Evolutionary conservation across 164 flowering plant species (phyloP).

Genomic region (Nelumbo lutea): DNA sequence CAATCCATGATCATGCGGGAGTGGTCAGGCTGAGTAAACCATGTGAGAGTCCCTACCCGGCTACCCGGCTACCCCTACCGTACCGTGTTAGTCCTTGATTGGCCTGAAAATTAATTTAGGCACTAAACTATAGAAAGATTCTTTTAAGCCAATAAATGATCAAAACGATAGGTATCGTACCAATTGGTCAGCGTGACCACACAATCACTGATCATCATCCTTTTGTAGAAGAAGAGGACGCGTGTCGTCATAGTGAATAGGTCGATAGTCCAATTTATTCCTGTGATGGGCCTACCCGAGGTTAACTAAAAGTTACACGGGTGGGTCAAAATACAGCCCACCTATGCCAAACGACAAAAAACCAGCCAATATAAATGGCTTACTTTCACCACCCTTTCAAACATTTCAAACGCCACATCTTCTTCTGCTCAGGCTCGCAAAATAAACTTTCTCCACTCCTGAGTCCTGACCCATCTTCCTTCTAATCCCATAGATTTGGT

Average conservation of each 20-base stretch:
- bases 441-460: not conserved
- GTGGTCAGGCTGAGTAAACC: too few relatives aligned
- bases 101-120: too few relatives aligned
- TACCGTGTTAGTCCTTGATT: too few relatives aligned
- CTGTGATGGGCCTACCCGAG: not conserved
- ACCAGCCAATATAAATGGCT: slow-evolving; percentile 31
- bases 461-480: not conserved
- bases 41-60: too few relatives aligned
- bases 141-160: too few relatives aligned
- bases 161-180: too few relatives aligned
- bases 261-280: slow-evolving; percentile 5
- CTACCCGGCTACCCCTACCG: too few relatives aligned
- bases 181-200: too few relatives aligned
- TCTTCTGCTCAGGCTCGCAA: slow-evolving; percentile 3
- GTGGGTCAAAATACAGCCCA: slow-evolving; percentile 5
- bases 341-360: slow-evolving; percentile 35
- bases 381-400: slow-evolving; percentile 31
- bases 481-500: not conserved
- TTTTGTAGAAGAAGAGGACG: not conserved
- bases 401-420: slow-evolving; percentile 53
- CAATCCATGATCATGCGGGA: too few relatives aligned
- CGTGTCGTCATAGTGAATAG: not conserved
- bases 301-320: not conserved
- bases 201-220: too few relatives aligned
- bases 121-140: too few relatives aligned